Percentiles rank a stretch among this genome's conserved stretches.
phyloP scores from a whole-genome alignment of 805 yeast species.

The Saturnispora halmiae region DNA sequence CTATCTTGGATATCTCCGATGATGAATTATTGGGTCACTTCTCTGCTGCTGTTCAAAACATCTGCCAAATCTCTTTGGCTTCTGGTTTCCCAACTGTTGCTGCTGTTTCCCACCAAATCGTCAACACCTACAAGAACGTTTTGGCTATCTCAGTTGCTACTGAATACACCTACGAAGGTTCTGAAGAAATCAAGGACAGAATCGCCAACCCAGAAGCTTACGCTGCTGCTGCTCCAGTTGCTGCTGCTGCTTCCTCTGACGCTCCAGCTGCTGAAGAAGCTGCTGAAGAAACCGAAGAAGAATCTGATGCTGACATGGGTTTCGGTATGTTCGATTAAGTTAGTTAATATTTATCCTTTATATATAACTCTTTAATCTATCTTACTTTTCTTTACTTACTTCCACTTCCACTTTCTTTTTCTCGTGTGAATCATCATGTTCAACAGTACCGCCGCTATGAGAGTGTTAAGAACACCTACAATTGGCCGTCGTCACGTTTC shows the following conservation, averaged over 20 bases:
- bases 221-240: conserved; percentile 98
- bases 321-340: conserved; percentile 96
- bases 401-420: too few relatives aligned
- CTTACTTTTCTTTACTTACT: not conserved
- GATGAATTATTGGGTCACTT: conserved; percentile 92
- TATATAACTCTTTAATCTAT: not conserved
- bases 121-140: conserved; percentile 99
- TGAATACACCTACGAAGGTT: conserved; percentile 98
- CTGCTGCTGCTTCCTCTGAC: conserved; percentile 63
- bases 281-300: conserved; percentile 53
- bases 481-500: conserved; percentile 11
- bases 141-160: conserved; percentile 97
- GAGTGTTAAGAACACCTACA: too few relatives aligned
- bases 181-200: conserved; percentile 98
- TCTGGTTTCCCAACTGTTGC: conserved; percentile 99
- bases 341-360: not conserved
- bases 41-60: conserved; percentile 82
- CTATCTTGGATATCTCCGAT: conserved; percentile 97
- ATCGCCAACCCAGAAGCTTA: conserved; percentile 99
- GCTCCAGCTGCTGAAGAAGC: conserved; percentile 59
- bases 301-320: conserved; percentile 65
- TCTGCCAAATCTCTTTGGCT: conserved; percentile 95
- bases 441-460: too few relatives aligned
- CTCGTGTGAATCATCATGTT: too few relatives aligned
- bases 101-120: conserved; percentile 96